These are phyloP conservation scores for Chaetomidium leptoderma DNA, from an alignment of 495 filamentous ascomycete genomes.

Conservation along the genomic window DNA sequence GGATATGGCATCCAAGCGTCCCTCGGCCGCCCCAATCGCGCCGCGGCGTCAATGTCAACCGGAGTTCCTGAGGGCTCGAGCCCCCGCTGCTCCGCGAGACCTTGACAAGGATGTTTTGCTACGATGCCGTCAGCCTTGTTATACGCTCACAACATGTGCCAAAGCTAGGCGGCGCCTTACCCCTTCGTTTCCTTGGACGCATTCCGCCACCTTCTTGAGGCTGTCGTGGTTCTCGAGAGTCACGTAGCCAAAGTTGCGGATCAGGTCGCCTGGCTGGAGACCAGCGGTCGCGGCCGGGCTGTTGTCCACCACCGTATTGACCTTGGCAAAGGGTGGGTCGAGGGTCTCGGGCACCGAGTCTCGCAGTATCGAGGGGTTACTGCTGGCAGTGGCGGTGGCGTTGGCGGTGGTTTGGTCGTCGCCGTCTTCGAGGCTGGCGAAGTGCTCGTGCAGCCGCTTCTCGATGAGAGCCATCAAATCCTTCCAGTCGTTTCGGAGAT, in stretches of 20 bases:
- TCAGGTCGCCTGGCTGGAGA: constrained; percentile 73
- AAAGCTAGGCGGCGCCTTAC: constrained; percentile 52
- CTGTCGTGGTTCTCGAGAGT: constrained; percentile 80
- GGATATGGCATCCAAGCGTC: constrained; percentile 79
- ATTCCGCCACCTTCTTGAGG: constrained; percentile 76
- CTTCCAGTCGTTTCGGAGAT: constrained; percentile 90
- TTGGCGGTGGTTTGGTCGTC: constrained; percentile 11
- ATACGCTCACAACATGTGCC: background rate
- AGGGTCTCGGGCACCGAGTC: constrained; percentile 40
- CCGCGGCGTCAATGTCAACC: constrained; percentile 66
- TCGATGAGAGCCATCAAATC: constrained; percentile 78
- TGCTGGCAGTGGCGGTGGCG: background rate
- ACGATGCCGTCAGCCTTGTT: constrained; percentile 22
- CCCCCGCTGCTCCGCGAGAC: constrained; percentile 52
- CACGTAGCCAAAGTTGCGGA: constrained; percentile 78
- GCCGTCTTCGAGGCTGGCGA: constrained; percentile 49
- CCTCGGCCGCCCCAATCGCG: constrained; percentile 85
- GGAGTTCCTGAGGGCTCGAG: constrained; percentile 51
- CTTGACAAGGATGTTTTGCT: constrained; percentile 68
- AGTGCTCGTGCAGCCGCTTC: constrained; percentile 74
- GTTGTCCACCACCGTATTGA: constrained; percentile 72
- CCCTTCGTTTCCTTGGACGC: constrained; percentile 82
- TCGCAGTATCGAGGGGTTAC: constrained; percentile 23
- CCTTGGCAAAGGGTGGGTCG: constrained; percentile 78
- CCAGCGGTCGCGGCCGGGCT: constrained; percentile 86